These are phyloP conservation scores for Lagenidium giganteum DNA, from an alignment of 352 stramenopile species.

Conservation along the genomic window DNA sequence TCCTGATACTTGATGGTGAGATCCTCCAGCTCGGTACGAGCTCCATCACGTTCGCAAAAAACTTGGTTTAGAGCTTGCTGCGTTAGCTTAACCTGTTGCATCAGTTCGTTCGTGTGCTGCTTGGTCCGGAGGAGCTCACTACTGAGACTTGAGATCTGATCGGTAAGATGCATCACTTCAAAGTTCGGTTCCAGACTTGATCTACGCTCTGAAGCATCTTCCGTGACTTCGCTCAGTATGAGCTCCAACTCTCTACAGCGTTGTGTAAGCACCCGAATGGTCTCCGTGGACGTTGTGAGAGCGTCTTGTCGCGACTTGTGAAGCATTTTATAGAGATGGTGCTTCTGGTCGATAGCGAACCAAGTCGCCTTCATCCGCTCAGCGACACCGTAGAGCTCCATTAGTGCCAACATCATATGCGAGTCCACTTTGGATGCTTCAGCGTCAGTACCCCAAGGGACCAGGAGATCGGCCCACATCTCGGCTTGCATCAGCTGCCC, in stretches of 20 bases:
- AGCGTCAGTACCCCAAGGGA: not conserved
- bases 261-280: slow-evolving; percentile 3
- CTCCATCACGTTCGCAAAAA: not conserved
- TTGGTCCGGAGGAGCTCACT: not conserved
- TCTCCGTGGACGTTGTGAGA: slow-evolving; percentile 4
- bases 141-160: not conserved
- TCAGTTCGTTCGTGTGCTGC: not conserved
- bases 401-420: slow-evolving; percentile 8
- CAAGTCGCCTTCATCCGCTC: slow-evolving; percentile 49
- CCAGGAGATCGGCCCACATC: slow-evolving; percentile 13
- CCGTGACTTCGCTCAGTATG: not conserved
- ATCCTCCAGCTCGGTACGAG: not conserved
- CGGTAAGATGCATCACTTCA: slow-evolving; percentile 6
- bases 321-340: slow-evolving; percentile 31
- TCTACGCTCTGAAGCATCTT: not conserved
- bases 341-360: slow-evolving; percentile 37
- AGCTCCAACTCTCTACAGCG: slow-evolving; percentile 1
- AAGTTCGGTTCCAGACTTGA: slow-evolving; percentile 5
- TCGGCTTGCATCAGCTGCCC: slow-evolving; percentile 24
- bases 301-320: slow-evolving; percentile 12
- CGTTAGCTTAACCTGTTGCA: not conserved
- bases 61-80: too few relatives aligned
- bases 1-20: not conserved
- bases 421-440: slow-evolving; percentile 1
- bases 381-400: slow-evolving; percentile 34